Conservation (phyloP, 2,329 filamentous ascomycete genomes). For the Exophiala oligosperma region DNA sequence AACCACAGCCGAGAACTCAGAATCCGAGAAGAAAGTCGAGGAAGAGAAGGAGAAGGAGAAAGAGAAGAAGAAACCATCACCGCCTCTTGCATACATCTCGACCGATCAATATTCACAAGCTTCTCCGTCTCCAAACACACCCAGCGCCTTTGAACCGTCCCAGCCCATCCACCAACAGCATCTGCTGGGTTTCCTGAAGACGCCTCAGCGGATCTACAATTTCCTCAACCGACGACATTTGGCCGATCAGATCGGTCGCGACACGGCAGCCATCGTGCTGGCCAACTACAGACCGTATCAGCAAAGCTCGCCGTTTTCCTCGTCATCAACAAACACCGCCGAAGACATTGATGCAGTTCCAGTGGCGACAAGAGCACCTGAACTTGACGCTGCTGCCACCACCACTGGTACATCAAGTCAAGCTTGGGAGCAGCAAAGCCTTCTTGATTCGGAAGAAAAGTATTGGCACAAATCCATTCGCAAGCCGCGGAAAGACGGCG, state of each 20-base stretch:
- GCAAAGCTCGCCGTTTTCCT: constrained; percentile 31
- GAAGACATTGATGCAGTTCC: constrained; percentile 25
- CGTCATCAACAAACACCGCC: constrained; percentile 8
- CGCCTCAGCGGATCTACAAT: constrained; percentile 79
- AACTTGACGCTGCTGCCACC: constrained; percentile 44
- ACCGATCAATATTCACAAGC: constrained; percentile 70
- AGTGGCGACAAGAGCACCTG: constrained; percentile 45
- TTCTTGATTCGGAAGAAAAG: constrained; percentile 69
- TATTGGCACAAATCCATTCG: constrained; percentile 83
- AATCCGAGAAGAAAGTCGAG: constrained; percentile 49
- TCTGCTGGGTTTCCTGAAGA: constrained; percentile 88
- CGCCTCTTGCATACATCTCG: constrained; percentile 72
- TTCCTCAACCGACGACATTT: constrained; percentile 79
- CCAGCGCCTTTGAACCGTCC: constrained; percentile 71
- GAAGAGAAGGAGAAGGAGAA: constrained; percentile 46
- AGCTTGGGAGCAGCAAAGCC: constrained; percentile 62
- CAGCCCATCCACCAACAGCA: constrained; percentile 78
- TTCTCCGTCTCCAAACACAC: constrained; percentile 64
- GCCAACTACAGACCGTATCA: constrained; percentile 43
- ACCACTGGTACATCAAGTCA: constrained; percentile 27
- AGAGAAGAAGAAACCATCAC: constrained; percentile 53
- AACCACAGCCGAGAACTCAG: constrained; percentile 27
- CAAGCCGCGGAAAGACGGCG: constrained; percentile 52
- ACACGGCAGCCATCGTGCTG: constrained; percentile 83
- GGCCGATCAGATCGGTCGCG: constrained; percentile 83